Conservation (phyloP, 2,329 filamentous ascomycete species). For the Pseudocercospora ulei region DNA sequence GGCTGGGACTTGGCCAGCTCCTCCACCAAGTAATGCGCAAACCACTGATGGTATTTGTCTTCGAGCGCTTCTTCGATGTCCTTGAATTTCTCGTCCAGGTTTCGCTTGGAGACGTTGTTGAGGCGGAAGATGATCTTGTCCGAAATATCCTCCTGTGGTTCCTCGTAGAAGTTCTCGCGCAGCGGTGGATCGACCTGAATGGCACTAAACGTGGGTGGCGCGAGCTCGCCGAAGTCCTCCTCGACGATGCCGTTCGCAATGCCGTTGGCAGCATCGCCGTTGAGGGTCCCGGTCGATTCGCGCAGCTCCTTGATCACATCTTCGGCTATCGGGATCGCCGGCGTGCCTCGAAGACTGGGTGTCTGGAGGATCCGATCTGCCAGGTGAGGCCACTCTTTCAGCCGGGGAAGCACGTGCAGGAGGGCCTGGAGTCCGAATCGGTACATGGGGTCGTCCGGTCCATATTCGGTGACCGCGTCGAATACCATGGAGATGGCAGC, state of each 20-base stretch:
- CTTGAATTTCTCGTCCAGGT: conserved; percentile 70
- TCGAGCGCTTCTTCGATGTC: conserved; percentile 72
- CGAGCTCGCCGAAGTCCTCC: conserved; percentile 52
- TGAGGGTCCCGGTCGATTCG: conserved; percentile 25
- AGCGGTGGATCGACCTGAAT: conserved; percentile 64
- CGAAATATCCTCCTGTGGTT: conserved; percentile 73
- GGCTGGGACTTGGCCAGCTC: conserved; percentile 94
- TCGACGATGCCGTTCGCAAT: conserved; percentile 67
- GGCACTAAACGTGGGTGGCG: conserved; percentile 63
- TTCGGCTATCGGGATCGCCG: conserved; percentile 37
- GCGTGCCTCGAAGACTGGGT: conserved; percentile 69
- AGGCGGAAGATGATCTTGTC: conserved; percentile 92
- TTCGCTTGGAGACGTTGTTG: conserved; percentile 90
- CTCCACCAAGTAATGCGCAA: conserved; percentile 87
- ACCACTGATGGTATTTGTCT: conserved; percentile 85
- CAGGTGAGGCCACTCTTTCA: conserved; percentile 92
- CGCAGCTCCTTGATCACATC: conserved; percentile 29
- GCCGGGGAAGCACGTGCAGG: conserved; percentile 71
- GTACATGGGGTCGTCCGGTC: conserved; percentile 82
- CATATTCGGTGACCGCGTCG: conserved; percentile 83
- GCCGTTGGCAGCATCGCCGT: conserved; percentile 31
- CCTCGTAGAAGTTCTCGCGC: conserved; percentile 58
- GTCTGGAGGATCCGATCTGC: conserved; percentile 78
- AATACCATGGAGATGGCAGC: conserved; percentile 95
- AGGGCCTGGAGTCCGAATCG: conserved; percentile 95